A percentile compares a stretch with the other conserved stretches of the same genome.
These are phyloP conservation scores for Ganoderma sp. DNA, from an alignment of 1,284 basidiomycete species.

Conservation along the genomic window DNA sequence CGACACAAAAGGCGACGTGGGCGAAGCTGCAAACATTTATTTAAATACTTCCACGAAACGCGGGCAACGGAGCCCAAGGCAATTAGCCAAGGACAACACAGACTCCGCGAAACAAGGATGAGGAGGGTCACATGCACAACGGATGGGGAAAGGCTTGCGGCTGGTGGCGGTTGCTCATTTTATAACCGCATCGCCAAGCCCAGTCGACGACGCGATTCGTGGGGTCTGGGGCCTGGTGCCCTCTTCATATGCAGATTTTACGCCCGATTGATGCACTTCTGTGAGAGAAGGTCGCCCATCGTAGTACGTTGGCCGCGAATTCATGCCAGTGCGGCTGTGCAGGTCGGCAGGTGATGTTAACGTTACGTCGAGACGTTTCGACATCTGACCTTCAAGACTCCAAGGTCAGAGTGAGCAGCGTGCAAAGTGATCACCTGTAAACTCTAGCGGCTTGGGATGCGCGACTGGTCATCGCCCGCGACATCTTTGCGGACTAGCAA, in stretches of 20 bases:
- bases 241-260: neutral
- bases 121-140: neutral
- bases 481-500: neutral
- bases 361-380: neutral
- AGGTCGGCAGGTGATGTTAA: neutral
- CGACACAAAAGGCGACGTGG: neutral
- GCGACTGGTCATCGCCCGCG: neutral
- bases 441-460: neutral
- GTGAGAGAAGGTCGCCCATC: neutral
- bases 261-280: slow-evolving; percentile 1
- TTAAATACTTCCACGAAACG: neutral
- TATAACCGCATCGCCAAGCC: slow-evolving; percentile 1
- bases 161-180: neutral
- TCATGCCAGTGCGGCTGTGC: neutral
- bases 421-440: too few species aligned
- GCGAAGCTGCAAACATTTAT: neutral
- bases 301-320: neutral
- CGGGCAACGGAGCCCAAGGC: neutral
- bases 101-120: neutral
- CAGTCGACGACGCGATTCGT: neutral
- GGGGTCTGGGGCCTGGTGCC: neutral
- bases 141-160: neutral
- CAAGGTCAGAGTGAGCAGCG: too few species aligned
- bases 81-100: neutral
- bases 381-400: neutral